These are phyloP conservation scores for Fusarium cyanostomum DNA, from an alignment of 2,329 filamentous ascomycete genomes.

Conservation along the genomic window DNA sequence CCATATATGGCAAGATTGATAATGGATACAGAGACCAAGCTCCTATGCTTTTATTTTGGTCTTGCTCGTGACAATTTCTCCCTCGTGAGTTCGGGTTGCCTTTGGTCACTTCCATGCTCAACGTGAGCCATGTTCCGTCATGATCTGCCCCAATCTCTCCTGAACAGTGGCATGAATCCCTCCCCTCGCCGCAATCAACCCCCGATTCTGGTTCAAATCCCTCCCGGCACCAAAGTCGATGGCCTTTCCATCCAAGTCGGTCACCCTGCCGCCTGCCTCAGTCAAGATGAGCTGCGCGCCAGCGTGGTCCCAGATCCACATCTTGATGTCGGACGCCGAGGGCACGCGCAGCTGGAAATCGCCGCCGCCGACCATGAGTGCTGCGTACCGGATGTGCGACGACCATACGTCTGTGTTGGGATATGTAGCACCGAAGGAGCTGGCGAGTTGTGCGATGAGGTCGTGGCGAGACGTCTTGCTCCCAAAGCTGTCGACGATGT, in stretches of 20 bases:
- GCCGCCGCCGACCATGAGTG: constrained; percentile 50
- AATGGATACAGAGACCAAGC: not conserved
- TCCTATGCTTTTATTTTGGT: no score
- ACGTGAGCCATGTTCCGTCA: constrained; percentile 25
- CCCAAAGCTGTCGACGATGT: constrained; percentile 48
- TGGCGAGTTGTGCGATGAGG: constrained; percentile 45
- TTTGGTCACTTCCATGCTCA: not conserved
- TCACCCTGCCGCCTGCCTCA: constrained; percentile 63
- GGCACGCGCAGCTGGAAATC: constrained; percentile 49
- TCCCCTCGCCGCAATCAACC: constrained; percentile 56
- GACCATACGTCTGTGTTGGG: constrained; percentile 53
- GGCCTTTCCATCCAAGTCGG: constrained; percentile 54
- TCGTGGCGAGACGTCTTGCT: constrained; percentile 46
- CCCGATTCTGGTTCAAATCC: constrained; percentile 46
- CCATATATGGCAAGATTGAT: constrained; percentile 3
- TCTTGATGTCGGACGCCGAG: constrained; percentile 23
- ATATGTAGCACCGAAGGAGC: constrained; percentile 44
- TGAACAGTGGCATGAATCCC: constrained; percentile 55
- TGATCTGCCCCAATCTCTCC: constrained; percentile 35
- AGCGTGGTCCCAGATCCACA: constrained; percentile 63
- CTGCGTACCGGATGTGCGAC: constrained; percentile 52
- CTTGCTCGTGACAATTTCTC: no score
- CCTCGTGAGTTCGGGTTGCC: not conserved
- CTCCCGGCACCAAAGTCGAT: constrained; percentile 51
- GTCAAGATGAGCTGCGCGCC: constrained; percentile 66